Base-by-base conservation (phyloP, 1,139 yeast genomes). In the Blastobotrys elegans region DNA sequence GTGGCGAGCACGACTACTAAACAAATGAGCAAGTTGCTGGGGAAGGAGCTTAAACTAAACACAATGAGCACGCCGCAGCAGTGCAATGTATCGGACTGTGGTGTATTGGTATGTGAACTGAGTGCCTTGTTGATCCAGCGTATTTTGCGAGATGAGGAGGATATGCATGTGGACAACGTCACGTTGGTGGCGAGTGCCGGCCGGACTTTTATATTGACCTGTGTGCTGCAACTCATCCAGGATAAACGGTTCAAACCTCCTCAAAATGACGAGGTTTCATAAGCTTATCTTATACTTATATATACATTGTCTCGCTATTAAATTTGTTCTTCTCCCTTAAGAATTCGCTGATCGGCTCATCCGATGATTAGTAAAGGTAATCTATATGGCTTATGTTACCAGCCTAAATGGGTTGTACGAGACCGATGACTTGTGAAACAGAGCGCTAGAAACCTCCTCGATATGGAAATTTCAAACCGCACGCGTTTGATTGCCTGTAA, bases 51-150 rank as follows among this genome's bases (percentile, higher is more conserved):
- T 30, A 58, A 43, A 20, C 57, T 50, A 33, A 49, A 50, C 1
- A 65, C 65, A 37, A 67, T 71, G 42, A 65, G 66, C 30, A 75
- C 87, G 0, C 95, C 94, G 0, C 94, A 84, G 57, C 95, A 86
- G 63, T 70, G 70, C 36, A 84, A 85, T 59, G 85, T 87, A 0
- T 78, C 75, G 44, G 95, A 86, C 59, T 85, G 95, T 65, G 95
- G 95, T 0, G 82, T 84, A 0, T 74, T 80, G 51, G 79, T 84
- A 6, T 74, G 84, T 52, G 76, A 75, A 44, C 63, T 75, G 18
- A 70, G 79, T 0, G 69, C 74, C 0, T 56, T 69, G 18, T 56
- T 76, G 29, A 50, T 76, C 17, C 59, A 69, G 6, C 61, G 77
- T 37, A 50, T 76, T 21, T 48, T 73, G n/a, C 51, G 56, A 37